These are phyloP conservation scores for Colletotrichum sp. DNA, from an alignment of 2,329 filamentous ascomycete genomes.

Conservation along the genomic window DNA sequence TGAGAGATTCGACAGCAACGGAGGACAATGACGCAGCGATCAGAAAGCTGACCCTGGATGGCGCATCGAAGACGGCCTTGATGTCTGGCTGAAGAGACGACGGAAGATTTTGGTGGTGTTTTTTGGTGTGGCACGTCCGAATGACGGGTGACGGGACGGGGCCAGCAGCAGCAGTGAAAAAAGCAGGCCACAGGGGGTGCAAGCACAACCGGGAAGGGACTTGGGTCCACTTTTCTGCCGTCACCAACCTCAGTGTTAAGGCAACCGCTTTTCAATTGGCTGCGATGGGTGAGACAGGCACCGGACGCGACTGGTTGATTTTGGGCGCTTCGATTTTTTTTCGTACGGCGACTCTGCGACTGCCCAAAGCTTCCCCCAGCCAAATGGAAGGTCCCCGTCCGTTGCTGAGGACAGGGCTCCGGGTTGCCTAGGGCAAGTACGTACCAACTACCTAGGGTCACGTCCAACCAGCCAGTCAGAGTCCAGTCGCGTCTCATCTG, in stretches of 20 bases:
- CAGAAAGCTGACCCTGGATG: slow-evolving; percentile 16
- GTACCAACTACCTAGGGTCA: not conserved
- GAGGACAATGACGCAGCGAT: slow-evolving; percentile 11
- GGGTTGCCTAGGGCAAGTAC: not conserved
- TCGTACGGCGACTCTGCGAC: not conserved
- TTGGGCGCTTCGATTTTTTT: slow-evolving; percentile 1
- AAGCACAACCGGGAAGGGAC: not conserved
- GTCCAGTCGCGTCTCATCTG: not conserved
- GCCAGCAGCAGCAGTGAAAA: not conserved
- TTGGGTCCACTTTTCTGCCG: not conserved
- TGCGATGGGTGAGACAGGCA: not conserved
- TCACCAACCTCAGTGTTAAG: slow-evolving; percentile 1
- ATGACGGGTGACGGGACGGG: not conserved
- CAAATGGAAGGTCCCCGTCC: not conserved
- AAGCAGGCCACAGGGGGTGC: slow-evolving; percentile 9
- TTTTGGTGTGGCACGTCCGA: slow-evolving; percentile 19
- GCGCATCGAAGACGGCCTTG: slow-evolving; percentile 16
- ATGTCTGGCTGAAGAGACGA: slow-evolving; percentile 5
- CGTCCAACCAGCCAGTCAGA: not conserved
- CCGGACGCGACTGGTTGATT: not conserved
- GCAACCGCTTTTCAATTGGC: not conserved
- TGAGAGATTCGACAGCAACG: not conserved
- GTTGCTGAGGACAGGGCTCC: not conserved
- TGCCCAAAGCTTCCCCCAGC: not conserved
- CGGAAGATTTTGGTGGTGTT: slow-evolving; percentile 18